Base-by-base conservation (phyloP, 352 stramenopile genomes). In the Phytophthora sojae region DNA sequence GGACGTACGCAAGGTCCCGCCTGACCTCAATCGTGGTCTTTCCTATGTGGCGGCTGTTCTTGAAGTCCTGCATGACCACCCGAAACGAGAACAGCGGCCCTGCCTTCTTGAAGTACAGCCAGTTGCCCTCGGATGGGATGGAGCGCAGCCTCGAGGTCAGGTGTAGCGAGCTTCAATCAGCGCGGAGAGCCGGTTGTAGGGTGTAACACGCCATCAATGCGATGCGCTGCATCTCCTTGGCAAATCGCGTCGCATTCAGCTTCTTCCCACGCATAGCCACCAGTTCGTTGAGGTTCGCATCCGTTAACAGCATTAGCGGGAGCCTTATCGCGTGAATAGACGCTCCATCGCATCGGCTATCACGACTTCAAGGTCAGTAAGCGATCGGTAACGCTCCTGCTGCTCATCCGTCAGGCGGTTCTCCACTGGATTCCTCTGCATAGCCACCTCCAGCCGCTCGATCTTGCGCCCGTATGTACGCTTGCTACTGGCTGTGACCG, bases 61-160 rank as follows among this genome's bases (percentile, higher is more conserved):
- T 49, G 42, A 49, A 49, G 42, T 49, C 17, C 42, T 49, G 42
- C 42, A 49, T 49, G 15, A 49, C 42, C 15, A 49, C 42, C 11
- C 42, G 42, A 49, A 49, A 49, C 42, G 42, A n/a, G 17, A 49
- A 49, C 42, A 49, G 17, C 15, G 15, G 17, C 1, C 42, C 42
- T 1, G 17, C 6, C 6, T 49, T 49, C 42, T 49, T 49, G 6
- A 49, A 49, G 42, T 49, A 49, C 42, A 49, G 11, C 42, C 42
- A 49, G 42, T 49, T 49, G 42, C 42, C 42, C 42, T 49, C 42
- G 15, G 42, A n/a, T 49, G 42, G 42, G 42, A 49, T 49, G 17
- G 42, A 49, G 15, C 42, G 42, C 42, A 49, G 42, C 42, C 42
- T n/a, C 7, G 42, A 49, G 14, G 42, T 49, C 42, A 49, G 14